Percentiles rank a stretch among this genome's conserved stretches.
Evolutionary conservation across 495 filamentous ascomycete species (phyloP).

Genomic region (Penicillium atrosanguineum): DNA sequence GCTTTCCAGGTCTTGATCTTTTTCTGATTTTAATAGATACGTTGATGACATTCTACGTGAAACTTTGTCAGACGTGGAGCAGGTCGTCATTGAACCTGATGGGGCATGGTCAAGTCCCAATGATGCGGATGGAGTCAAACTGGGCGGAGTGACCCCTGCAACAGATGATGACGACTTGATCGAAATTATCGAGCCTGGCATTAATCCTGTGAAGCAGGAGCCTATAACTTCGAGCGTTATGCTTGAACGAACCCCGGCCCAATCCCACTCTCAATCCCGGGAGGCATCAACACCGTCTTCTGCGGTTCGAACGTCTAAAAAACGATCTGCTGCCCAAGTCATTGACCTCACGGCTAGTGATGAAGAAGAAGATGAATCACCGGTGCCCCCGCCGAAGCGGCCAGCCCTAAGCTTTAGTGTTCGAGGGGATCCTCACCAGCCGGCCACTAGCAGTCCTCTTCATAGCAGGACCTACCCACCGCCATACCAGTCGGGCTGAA

Average conservation of each 20-base stretch:
- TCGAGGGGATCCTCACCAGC: slow-evolving; percentile 22
- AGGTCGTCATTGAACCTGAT: slow-evolving; percentile 86
- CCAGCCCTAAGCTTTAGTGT: slow-evolving; percentile 23
- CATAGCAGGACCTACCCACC: slow-evolving; percentile 22
- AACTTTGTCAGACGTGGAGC: slow-evolving; percentile 67
- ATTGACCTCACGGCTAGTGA: slow-evolving; percentile 80
- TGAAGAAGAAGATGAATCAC: slow-evolving; percentile 67
- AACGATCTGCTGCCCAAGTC: slow-evolving; percentile 61
- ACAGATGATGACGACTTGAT: slow-evolving; percentile 64
- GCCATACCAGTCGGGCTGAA: slow-evolving; percentile 13
- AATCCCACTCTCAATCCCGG: slow-evolving; percentile 53
- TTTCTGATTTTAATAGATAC: slow-evolving; percentile 56
- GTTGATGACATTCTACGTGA: slow-evolving; percentile 78
- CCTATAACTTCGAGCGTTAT: slow-evolving; percentile 28
- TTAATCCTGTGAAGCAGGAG: slow-evolving; percentile 48
- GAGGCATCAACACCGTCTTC: slow-evolving; percentile 51
- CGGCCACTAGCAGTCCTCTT: slow-evolving; percentile 20
- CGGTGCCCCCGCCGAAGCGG: slow-evolving; percentile 55
- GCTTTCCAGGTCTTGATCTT: not conserved
- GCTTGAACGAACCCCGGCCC: slow-evolving; percentile 50
- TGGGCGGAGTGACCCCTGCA: slow-evolving; percentile 38
- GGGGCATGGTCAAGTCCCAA: slow-evolving; percentile 67
- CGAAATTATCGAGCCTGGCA: slow-evolving; percentile 58
- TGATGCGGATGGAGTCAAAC: slow-evolving; percentile 31
- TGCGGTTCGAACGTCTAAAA: slow-evolving; percentile 49